Conservation (phyloP, 1,284 basidiomycete species). For the Puccinia horiana region DNA sequence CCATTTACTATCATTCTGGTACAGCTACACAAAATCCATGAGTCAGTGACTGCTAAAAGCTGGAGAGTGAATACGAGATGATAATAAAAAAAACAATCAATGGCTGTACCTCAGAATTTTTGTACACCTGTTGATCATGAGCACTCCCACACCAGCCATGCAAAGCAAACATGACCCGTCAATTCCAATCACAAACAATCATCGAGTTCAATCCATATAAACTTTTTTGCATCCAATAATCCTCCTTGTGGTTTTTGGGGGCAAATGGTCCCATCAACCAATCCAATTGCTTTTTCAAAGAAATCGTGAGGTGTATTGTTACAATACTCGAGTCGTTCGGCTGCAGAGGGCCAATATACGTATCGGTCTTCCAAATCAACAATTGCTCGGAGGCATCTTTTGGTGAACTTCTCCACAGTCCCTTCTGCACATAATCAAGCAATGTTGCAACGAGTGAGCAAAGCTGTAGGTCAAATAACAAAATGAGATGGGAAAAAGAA, state of each 20-base stretch:
- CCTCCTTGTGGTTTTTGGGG: background rate
- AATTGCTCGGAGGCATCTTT: background rate
- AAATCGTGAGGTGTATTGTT: background rate
- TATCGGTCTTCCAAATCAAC: background rate
- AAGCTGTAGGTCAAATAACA: too few relatives aligned
- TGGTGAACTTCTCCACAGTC: background rate
- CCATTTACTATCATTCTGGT: background rate
- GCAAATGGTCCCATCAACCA: background rate
- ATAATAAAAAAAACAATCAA: background rate
- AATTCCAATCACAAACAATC: slow-evolving; percentile 14
- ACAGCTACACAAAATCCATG: too few relatives aligned
- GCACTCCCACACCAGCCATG: slow-evolving; percentile 40
- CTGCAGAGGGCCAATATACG: background rate
- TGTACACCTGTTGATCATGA: background rate
- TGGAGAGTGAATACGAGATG: background rate
- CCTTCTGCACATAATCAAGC: too few relatives aligned
- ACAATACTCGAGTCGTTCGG: too few relatives aligned
- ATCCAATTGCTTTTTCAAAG: slow-evolving; percentile 14
- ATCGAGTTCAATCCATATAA: background rate
- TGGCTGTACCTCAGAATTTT: background rate
- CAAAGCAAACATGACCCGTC: background rate
- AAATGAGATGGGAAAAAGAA: background rate
- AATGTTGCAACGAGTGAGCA: too few relatives aligned
- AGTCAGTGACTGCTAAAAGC: background rate
- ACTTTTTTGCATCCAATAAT: background rate